These are phyloP conservation scores for Panicum virgatum DNA, from an alignment of 202 grass and related monocot genomes.

Conservation along the genomic window DNA sequence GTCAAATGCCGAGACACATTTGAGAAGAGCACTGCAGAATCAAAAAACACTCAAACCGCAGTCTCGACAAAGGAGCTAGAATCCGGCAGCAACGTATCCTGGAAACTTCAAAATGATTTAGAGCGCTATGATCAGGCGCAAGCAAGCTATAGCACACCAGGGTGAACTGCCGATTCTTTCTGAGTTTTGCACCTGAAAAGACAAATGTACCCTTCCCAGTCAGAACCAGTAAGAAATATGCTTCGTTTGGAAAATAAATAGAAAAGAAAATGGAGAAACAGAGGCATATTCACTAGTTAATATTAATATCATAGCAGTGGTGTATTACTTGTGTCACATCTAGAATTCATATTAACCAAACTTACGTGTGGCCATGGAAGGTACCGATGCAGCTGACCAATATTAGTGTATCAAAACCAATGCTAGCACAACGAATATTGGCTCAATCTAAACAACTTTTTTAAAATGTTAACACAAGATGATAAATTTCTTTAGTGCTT, in stretches of 20 bases:
- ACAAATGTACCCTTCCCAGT: not conserved
- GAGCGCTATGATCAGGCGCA: not conserved
- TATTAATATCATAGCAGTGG: not conserved
- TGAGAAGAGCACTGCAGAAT: not conserved
- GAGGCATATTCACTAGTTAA: not conserved
- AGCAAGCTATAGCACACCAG: slow-evolving; percentile 62
- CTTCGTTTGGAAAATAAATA: not conserved
- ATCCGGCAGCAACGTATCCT: not conserved
- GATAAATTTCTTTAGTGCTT: not conserved
- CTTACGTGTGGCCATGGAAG: not conserved
- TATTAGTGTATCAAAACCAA: not conserved
- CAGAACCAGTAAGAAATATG: slow-evolving; percentile 23
- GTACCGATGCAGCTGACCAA: not conserved
- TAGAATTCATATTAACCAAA: slow-evolving; percentile 5
- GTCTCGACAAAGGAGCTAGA: not conserved
- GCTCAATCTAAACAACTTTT: not conserved
- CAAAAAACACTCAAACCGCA: slow-evolving; percentile 18
- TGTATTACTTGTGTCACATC: no score
- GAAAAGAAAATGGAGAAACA: not conserved
- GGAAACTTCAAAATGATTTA: slow-evolving; percentile 30
- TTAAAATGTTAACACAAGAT: not conserved
- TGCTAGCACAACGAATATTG: not conserved
- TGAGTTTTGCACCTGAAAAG: slow-evolving; percentile 87
- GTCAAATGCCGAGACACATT: not conserved
- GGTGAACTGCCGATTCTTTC: slow-evolving; percentile 67